These are phyloP conservation scores for Inga oerstediana DNA, from an alignment of 306 rosid genomes.

Conservation along the genomic window DNA sequence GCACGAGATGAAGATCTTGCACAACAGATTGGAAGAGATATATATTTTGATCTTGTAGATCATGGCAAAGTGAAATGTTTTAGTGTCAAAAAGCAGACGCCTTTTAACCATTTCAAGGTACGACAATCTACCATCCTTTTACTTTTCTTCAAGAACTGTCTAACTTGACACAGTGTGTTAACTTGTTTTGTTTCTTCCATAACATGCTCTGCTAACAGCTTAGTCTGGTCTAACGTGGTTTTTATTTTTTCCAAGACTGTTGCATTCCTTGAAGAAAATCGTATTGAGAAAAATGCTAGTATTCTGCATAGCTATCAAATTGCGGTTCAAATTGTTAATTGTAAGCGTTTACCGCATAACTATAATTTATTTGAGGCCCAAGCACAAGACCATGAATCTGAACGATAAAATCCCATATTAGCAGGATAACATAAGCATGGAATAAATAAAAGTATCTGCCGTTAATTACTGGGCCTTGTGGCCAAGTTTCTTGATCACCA, in stretches of 20 bases:
- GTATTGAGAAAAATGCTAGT: neutral
- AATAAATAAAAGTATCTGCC: too few species aligned
- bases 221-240: neutral
- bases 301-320: neutral
- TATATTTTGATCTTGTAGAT: neutral
- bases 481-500: too few species aligned
- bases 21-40: neutral
- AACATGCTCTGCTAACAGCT: neutral
- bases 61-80: neutral
- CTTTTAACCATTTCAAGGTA: neutral
- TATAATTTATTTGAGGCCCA: neutral
- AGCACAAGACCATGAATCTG: neutral
- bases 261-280: neutral
- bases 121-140: neutral
- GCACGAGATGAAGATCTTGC: neutral
- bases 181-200: neutral
- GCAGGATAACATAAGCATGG: neutral
- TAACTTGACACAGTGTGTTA: neutral
- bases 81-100: neutral
- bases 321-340: neutral
- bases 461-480: too few species aligned
- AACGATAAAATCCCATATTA: neutral
- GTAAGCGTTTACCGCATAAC: neutral
- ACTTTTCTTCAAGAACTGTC: slow-evolving; percentile 12
- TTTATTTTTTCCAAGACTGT: neutral